Conservation (phyloP, 805 yeast genomes). For the Barnettozyma populi region DNA sequence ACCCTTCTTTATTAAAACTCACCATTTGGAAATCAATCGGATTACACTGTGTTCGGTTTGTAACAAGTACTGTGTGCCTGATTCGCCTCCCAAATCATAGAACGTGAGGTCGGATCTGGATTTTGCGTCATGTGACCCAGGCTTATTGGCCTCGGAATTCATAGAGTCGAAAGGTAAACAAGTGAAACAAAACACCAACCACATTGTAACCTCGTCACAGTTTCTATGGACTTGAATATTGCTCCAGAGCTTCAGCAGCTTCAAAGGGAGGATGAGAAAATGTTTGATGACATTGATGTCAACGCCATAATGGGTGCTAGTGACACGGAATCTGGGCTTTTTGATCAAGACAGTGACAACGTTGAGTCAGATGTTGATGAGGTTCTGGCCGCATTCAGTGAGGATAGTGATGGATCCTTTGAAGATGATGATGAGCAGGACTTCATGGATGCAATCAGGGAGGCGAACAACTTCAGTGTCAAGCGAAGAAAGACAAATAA, state of each 20-base stretch:
- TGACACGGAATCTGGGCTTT: slow-evolving; percentile 12
- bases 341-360: slow-evolving; percentile 15
- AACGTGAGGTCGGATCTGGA: neutral
- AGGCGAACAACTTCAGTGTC: slow-evolving; percentile 58
- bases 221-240: slow-evolving; percentile 1
- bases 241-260: slow-evolving; percentile 6
- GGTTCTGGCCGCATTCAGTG: slow-evolving; percentile 33
- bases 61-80: no score
- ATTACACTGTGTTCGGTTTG: no score
- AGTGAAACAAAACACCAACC: neutral
- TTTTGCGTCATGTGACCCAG: no score
- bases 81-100: neutral
- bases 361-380: slow-evolving; percentile 22
- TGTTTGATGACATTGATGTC: slow-evolving; percentile 30
- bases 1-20: neutral
- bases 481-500: slow-evolving; percentile 34
- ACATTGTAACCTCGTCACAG: no score
- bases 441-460: slow-evolving; percentile 60
- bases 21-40: neutral
- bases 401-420: slow-evolving; percentile 31
- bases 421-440: slow-evolving; percentile 38
- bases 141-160: neutral
- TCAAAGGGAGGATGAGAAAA: slow-evolving; percentile 3
- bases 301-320: slow-evolving; percentile 17
- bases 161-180: neutral